These are phyloP conservation scores for Celoporthe dispersa DNA, from an alignment of 2,329 filamentous ascomycete genomes.

Conservation along the genomic window DNA sequence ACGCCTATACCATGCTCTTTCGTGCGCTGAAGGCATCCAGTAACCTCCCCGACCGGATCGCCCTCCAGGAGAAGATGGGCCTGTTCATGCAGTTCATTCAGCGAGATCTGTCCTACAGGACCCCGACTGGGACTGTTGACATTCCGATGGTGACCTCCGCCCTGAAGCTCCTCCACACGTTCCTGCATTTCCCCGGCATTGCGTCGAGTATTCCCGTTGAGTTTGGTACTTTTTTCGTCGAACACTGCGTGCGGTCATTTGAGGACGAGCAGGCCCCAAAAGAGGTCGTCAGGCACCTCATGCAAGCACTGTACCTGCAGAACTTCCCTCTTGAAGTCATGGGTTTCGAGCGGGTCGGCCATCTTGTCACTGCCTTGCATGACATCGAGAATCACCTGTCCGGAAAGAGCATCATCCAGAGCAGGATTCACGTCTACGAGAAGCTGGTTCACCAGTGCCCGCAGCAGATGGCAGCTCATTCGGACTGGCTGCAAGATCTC, in stretches of 20 bases:
- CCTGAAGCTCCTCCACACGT: slow-evolving; percentile 74
- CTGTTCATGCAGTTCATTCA: slow-evolving; percentile 81
- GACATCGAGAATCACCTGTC: slow-evolving; percentile 73
- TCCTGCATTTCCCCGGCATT: slow-evolving; percentile 76
- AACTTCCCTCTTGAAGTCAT: slow-evolving; percentile 77
- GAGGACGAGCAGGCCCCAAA: slow-evolving; percentile 73
- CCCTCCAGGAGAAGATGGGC: slow-evolving; percentile 75
- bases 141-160: slow-evolving; percentile 76
- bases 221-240: slow-evolving; percentile 78
- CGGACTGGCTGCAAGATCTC: slow-evolving; percentile 81
- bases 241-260: slow-evolving; percentile 77
- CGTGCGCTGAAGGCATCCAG: slow-evolving; percentile 80
- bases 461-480: slow-evolving; percentile 69
- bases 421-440: slow-evolving; percentile 78
- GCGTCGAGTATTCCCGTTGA: slow-evolving; percentile 74
- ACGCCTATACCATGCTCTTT: slow-evolving; percentile 84
- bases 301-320: slow-evolving; percentile 81
- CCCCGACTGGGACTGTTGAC: slow-evolving; percentile 61
- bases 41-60: slow-evolving; percentile 75
- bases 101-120: slow-evolving; percentile 73
- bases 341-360: slow-evolving; percentile 70
- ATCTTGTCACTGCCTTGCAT: slow-evolving; percentile 72
- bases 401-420: slow-evolving; percentile 80
- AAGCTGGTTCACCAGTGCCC: slow-evolving; percentile 75
- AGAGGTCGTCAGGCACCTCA: slow-evolving; percentile 75